Evolutionary conservation across 2,329 filamentous ascomycete genomes (phyloP), one percentile per base, ranked within the genome.

Genomic region (Ophiocordyceps robertsii): DNA sequence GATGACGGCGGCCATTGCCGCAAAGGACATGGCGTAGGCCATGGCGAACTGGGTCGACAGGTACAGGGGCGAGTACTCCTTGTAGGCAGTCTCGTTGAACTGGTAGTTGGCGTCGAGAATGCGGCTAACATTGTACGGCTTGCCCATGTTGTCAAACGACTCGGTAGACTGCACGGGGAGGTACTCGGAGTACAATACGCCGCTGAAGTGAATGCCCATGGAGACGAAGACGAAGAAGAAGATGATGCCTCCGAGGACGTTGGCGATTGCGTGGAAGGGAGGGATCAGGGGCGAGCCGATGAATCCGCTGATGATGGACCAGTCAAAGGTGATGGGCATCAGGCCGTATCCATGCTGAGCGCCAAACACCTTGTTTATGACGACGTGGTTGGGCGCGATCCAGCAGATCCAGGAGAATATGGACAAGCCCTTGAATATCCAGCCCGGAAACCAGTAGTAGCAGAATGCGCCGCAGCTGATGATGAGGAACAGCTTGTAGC

Each of bases 341-440:
- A 80, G 57, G 1, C 74, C 77, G 21, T 79, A 62, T 1, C 76
- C 75, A 13, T 72, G 72, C 48, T 65, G 66, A 3, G 72, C 72
- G 6, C 76, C 76, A 46, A 80, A 78, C n/a, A 80, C 51, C 57
- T 80, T 75, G 55, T 80, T 80, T 47, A 80, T 57, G n/a, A 75
- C 54, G 5, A 73, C 63, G 44, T 69, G 77, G 41, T 78, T 64
- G 9, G 77, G 77, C n/a, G 71, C 72, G 45, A 79, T 72, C 65
- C 66, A 82, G 40, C 75, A 79, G 29, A 74, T 59, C 57, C 75
- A 80, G 31, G 74, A 75, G 51, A 82, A 82, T 49, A 74, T 69
- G 31, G 72, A 76, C 5, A 82, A 62, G 40, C 75, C 77, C 42
- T 75, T 75, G 45, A 75, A 78, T 36, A 83, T 72, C 53, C 73